A percentile compares a stretch with the other conserved stretches of the same genome.
Evolutionary conservation across 805 yeast genomes (phyloP).

Genomic region (Schizosaccharomyces cryophilus): DNA sequence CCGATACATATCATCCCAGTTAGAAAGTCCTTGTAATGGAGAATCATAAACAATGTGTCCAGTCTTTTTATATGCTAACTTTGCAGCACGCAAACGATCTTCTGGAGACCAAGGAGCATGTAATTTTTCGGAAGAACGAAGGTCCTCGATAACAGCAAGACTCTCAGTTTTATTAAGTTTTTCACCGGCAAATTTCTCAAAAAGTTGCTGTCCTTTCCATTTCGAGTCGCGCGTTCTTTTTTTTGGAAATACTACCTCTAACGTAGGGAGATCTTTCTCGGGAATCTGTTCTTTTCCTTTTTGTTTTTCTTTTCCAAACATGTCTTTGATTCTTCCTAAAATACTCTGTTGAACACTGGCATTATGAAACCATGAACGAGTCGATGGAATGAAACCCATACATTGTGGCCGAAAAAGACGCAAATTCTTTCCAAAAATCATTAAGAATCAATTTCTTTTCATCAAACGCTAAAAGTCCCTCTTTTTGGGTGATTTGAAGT

Average conservation of each 20-base stretch:
- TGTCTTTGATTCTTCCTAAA: not conserved
- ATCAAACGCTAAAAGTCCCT: too few species aligned
- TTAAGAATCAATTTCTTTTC: too few species aligned
- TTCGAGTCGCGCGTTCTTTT: not conserved
- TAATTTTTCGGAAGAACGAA: not conserved
- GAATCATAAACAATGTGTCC: not conserved
- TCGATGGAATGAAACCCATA: too few species aligned
- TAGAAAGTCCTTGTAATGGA: not conserved
- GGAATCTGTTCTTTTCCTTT: not conserved
- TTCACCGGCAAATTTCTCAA: not conserved
- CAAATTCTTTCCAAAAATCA: too few species aligned
- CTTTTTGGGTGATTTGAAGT: too few species aligned
- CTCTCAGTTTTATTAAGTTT: not conserved
- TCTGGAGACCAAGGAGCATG: not conserved
- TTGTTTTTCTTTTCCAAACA: not conserved
- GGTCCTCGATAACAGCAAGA: not conserved
- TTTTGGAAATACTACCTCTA: not conserved
- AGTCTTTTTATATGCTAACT: not conserved
- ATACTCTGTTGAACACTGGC: not conserved
- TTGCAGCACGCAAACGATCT: not conserved
- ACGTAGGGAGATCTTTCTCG: not conserved
- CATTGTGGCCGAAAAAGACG: too few species aligned
- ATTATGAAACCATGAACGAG: not conserved
- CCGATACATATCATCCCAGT: not conserved
- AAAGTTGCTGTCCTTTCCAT: not conserved